These are phyloP conservation scores for Pseudonitzschia delicatissima DNA, from an alignment of 108 stramenopile genomes.

Conservation along the genomic window DNA sequence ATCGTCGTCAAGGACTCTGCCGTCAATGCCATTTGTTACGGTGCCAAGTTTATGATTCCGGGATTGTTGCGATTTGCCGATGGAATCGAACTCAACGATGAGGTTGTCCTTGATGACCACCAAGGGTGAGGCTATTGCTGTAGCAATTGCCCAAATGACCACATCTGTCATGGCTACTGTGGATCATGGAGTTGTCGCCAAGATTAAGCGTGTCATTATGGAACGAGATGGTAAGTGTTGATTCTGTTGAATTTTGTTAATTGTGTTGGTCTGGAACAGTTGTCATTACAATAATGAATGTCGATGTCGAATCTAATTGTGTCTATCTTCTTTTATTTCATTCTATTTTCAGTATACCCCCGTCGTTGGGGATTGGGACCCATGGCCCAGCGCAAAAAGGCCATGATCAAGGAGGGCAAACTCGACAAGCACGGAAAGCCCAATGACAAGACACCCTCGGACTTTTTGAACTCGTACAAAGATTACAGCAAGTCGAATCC, in stretches of 20 bases:
- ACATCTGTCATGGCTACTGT: slow-evolving; percentile 99
- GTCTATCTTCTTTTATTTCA: too few species aligned
- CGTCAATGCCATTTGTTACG: slow-evolving; percentile 99
- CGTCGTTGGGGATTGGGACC: slow-evolving; percentile 99
- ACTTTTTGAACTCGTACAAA: slow-evolving; percentile 88
- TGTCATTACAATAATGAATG: too few species aligned
- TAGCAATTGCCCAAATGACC: slow-evolving; percentile 99
- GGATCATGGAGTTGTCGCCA: slow-evolving; percentile 99
- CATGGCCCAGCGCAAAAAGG: slow-evolving; percentile 97
- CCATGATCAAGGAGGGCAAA: slow-evolving; percentile 96
- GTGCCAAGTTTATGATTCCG: slow-evolving; percentile 99
- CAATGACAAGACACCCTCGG: slow-evolving; percentile 93
- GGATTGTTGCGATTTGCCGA: slow-evolving; percentile 98
- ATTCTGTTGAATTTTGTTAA: too few species aligned
- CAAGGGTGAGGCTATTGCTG: slow-evolving; percentile 99
- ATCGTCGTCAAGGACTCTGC: slow-evolving; percentile 99
- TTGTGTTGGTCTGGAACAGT: too few species aligned
- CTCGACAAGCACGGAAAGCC: slow-evolving; percentile 98
- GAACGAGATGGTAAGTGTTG: slow-evolving; percentile 87
- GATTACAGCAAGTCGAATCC: slow-evolving; percentile 59
- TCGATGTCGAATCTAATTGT: too few species aligned
- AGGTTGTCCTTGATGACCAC: slow-evolving; percentile 99
- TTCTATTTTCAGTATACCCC: slow-evolving; percentile 90
- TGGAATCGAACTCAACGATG: slow-evolving; percentile 94
- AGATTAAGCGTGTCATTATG: slow-evolving; percentile 99